These are phyloP conservation scores for Penicillium manginii DNA, from an alignment of 495 filamentous ascomycete species.

Conservation along the genomic window DNA sequence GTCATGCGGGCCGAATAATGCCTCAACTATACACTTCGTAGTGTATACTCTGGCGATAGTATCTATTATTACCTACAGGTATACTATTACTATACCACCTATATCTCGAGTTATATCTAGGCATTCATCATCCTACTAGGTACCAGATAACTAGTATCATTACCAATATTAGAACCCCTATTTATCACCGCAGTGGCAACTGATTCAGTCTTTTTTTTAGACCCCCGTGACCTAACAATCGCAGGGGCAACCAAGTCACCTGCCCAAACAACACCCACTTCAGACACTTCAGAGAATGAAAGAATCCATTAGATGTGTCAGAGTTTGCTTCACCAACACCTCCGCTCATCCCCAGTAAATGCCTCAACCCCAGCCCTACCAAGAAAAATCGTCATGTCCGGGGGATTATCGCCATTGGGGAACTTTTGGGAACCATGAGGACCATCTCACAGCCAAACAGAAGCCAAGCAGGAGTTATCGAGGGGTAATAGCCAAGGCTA, in stretches of 20 bases:
- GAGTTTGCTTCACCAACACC: not conserved
- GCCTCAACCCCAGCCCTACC: constrained; percentile 22
- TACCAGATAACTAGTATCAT: not conserved
- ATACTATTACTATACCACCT: not conserved
- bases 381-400: constrained; percentile 20
- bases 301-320: constrained; percentile 4
- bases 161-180: not conserved
- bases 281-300: not conserved
- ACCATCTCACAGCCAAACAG: not conserved
- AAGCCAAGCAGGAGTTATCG: constrained; percentile 1
- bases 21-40: not conserved
- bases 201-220: too few relatives aligned
- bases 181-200: too few relatives aligned
- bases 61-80: not conserved
- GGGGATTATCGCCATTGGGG: constrained; percentile 30
- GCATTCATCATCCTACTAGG: too few relatives aligned
- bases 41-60: not conserved
- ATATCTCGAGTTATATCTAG: too few relatives aligned
- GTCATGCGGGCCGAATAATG: constrained; percentile 37
- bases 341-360: constrained; percentile 5
- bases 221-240: too few relatives aligned
- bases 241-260: not conserved
- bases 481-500: constrained; percentile 16
- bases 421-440: not conserved
- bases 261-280: too few relatives aligned